Evolutionary conservation across 2,329 filamentous ascomycete species (phyloP).

Genomic region (Xylaria sp.): DNA sequence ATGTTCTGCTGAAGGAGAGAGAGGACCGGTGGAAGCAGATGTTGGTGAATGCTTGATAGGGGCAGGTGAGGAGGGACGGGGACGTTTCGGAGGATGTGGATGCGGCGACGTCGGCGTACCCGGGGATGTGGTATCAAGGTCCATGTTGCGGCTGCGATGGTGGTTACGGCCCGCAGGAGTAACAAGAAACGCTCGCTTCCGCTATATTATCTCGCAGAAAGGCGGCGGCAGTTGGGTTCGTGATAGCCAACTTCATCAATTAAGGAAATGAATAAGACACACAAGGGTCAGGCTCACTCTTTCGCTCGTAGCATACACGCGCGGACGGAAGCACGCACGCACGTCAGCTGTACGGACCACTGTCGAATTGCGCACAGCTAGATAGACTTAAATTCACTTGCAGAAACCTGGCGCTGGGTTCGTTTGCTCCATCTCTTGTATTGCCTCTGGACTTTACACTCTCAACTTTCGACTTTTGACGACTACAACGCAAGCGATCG

Average conservation of each 20-base stretch:
- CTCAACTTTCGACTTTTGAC: background rate
- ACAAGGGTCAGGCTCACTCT: background rate
- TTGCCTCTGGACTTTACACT: background rate
- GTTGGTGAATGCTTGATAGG: slow-evolving; percentile 49
- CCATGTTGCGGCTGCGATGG: slow-evolving; percentile 12
- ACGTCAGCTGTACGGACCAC: background rate
- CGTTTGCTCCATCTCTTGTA: slow-evolving; percentile 24
- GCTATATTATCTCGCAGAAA: background rate
- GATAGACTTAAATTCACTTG: slow-evolving; percentile 20
- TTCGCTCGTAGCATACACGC: background rate
- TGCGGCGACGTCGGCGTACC: slow-evolving; percentile 56
- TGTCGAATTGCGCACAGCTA: slow-evolving; percentile 12
- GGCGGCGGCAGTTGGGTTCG: background rate
- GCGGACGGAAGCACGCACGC: background rate
- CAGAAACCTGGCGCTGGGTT: slow-evolving; percentile 20
- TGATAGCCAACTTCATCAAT: background rate
- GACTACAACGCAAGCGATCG: background rate
- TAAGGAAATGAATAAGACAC: background rate
- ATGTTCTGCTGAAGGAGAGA: slow-evolving; percentile 41
- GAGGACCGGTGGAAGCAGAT: slow-evolving; percentile 47
- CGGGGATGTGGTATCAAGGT: slow-evolving; percentile 49
- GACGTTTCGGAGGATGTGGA: slow-evolving; percentile 62
- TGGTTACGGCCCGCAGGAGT: background rate
- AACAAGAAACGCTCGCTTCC: background rate
- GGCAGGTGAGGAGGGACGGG: slow-evolving; percentile 57